These are phyloP conservation scores for Penicillium canescens DNA, from an alignment of 495 filamentous ascomycete species.

Conservation along the genomic window DNA sequence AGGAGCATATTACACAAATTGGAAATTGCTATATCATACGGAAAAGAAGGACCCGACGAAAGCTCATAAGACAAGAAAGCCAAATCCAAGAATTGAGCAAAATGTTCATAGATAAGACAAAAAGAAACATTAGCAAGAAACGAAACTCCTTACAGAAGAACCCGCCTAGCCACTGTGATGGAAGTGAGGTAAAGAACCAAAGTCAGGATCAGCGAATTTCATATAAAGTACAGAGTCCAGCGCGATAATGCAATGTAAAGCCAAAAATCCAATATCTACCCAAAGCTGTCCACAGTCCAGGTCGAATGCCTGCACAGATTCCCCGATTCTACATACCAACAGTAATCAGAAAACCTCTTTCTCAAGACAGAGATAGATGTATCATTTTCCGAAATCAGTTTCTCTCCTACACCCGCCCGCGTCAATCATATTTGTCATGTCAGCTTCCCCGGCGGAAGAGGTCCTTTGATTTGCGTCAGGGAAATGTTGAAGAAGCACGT, in stretches of 20 bases:
- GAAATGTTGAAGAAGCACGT: conserved; percentile 7
- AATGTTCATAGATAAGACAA: conserved; percentile 5
- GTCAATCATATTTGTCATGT: conserved; percentile 12
- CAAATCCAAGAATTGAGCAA: conserved; percentile 6
- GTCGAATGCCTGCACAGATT: conserved; percentile 10
- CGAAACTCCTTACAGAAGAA: conserved; percentile 11
- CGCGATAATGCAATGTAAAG: conserved; percentile 34
- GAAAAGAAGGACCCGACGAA: conserved; percentile 16
- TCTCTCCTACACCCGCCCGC: conserved; percentile 12
- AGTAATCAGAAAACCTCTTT: conserved; percentile 14
- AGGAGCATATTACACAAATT: conserved; percentile 14
- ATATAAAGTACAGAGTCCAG: conserved; percentile 36
- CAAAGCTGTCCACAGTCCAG: conserved; percentile 20
- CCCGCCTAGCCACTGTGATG: conserved; percentile 1
- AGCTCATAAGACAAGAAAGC: conserved; percentile 3
- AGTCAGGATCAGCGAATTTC: conserved; percentile 21
- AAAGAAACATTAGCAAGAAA: conserved; percentile 1
- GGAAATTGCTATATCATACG: conserved; percentile 17
- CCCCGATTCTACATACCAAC: conserved; percentile 27
- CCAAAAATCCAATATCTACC: conserved; percentile 33
- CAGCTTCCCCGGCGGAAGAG: conserved; percentile 8
- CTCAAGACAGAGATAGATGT: conserved; percentile 22
- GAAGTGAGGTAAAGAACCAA: conserved; percentile 8
- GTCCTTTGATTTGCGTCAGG: conserved; percentile 11
- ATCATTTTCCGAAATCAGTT: conserved; percentile 24